Conservation (phyloP, 202 grass and related monocot species). For the Carex arenaria region DNA sequence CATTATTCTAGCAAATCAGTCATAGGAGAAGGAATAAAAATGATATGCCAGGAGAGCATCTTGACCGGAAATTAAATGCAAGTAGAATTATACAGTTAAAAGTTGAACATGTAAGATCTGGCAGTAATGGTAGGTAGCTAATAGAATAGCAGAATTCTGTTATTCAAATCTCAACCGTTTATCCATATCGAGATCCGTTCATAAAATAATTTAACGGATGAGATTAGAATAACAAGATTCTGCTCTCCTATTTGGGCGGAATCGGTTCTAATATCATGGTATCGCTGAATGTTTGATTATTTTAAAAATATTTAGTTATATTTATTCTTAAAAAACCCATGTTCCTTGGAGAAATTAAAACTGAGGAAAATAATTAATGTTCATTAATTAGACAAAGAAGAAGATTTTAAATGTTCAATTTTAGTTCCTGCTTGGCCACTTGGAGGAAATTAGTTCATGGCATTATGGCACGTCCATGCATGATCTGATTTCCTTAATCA, state of each 20-base stretch:
- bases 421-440: not conserved
- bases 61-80: not conserved
- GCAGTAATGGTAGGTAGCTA: too few species aligned
- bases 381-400: not conserved
- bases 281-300: not conserved
- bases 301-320: not conserved
- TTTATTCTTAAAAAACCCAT: too few species aligned
- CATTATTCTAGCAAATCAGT: slow-evolving; percentile 2
- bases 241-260: too few species aligned
- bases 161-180: too few species aligned
- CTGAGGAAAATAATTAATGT: not conserved
- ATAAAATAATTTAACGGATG: too few species aligned
- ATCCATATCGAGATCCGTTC: too few species aligned
- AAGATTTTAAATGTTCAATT: not conserved
- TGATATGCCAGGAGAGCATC: not conserved
- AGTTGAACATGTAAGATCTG: not conserved
- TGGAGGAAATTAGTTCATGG: not conserved
- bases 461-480: not conserved
- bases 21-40: not conserved
- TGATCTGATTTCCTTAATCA: not conserved
- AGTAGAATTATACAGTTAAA: not conserved
- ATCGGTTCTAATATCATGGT: not conserved
- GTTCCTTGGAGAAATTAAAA: not conserved
- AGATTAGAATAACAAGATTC: too few species aligned
- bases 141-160: too few species aligned